Percentiles rank a stretch among this genome's conserved stretches.
These are phyloP conservation scores for Prosopis cineraria DNA, from an alignment of 306 rosid genomes.

Conservation along the genomic window DNA sequence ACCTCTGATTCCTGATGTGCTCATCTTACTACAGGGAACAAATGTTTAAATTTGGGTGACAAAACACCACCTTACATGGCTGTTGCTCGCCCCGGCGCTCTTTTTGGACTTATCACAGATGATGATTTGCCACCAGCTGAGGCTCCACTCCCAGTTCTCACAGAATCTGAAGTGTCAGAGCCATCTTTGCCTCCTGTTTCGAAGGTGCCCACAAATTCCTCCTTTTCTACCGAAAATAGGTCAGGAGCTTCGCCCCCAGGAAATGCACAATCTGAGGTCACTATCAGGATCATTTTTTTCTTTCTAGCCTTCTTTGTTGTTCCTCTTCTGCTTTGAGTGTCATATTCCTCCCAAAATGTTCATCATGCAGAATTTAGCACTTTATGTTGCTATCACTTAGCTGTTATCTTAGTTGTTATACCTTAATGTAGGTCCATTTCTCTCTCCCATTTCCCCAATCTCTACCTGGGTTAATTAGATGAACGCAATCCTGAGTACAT, in stretches of 20 bases:
- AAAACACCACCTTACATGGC: slow-evolving; percentile 57
- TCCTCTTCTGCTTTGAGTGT: slow-evolving; percentile 46
- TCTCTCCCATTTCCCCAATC: slow-evolving; percentile 29
- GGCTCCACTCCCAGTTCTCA: slow-evolving; percentile 67
- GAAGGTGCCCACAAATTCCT: slow-evolving; percentile 25
- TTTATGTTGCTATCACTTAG: slow-evolving; percentile 22
- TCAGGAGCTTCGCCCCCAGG: slow-evolving; percentile 21
- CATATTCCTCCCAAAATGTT: background rate
- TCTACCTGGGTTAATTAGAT: slow-evolving; percentile 34
- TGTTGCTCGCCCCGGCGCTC: slow-evolving; percentile 55
- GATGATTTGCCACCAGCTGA: slow-evolving; percentile 56
- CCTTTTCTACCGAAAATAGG: slow-evolving; percentile 30
- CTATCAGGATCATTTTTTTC: slow-evolving; percentile 46
- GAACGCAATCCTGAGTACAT: slow-evolving; percentile 41
- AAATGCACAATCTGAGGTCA: slow-evolving; percentile 59
- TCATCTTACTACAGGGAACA: slow-evolving; percentile 62
- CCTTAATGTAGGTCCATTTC: slow-evolving; percentile 57
- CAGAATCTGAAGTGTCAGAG: slow-evolving; percentile 58
- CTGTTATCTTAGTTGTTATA: slow-evolving; percentile 30
- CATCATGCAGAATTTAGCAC: slow-evolving; percentile 21
- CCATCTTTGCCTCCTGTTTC: slow-evolving; percentile 67
- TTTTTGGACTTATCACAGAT: slow-evolving; percentile 15
- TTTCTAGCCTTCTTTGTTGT: slow-evolving; percentile 50
- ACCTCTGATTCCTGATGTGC: slow-evolving; percentile 25
- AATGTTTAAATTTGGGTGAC: slow-evolving; percentile 45